These are phyloP conservation scores for Oxalis stricta DNA, from an alignment of 441 rosid genomes.

Conservation along the genomic window DNA sequence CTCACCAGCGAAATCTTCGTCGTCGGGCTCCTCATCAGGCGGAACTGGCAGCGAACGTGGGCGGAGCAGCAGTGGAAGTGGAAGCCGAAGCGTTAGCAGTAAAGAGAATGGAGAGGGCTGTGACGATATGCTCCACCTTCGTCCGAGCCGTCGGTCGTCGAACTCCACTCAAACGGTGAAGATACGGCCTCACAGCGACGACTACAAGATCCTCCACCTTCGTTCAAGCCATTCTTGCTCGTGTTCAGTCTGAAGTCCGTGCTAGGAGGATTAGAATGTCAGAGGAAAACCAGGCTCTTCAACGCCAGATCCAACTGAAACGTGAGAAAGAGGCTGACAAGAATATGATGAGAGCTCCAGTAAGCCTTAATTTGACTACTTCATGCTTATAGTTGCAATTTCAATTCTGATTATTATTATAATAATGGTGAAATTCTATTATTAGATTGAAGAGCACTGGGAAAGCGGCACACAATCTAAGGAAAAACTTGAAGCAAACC, in stretches of 20 bases:
- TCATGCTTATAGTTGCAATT: neutral
- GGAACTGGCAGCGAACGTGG: too few species aligned
- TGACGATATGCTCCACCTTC: too few species aligned
- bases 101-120: too few species aligned
- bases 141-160: too few species aligned
- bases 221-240: constrained; percentile 79
- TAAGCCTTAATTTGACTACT: constrained; percentile 14
- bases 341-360: constrained; percentile 35
- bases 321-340: constrained; percentile 37
- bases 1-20: too few species aligned
- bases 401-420: too few species aligned
- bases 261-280: constrained; percentile 64
- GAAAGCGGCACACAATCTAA: constrained; percentile 41
- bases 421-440: neutral
- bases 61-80: too few species aligned
- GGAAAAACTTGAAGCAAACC: constrained; percentile 59
- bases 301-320: constrained; percentile 56
- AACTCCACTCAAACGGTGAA: too few species aligned
- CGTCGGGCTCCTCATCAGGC: too few species aligned
- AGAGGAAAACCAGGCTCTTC: constrained; percentile 70
- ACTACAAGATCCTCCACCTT: too few species aligned
- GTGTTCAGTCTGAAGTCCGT: constrained; percentile 65
- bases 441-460: constrained; percentile 58
- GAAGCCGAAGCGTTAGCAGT: too few species aligned
- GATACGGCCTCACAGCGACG: too few species aligned